Evolutionary conservation across 352 stramenopile species (phyloP).

Genomic region (Phytophthora hibernalis): DNA sequence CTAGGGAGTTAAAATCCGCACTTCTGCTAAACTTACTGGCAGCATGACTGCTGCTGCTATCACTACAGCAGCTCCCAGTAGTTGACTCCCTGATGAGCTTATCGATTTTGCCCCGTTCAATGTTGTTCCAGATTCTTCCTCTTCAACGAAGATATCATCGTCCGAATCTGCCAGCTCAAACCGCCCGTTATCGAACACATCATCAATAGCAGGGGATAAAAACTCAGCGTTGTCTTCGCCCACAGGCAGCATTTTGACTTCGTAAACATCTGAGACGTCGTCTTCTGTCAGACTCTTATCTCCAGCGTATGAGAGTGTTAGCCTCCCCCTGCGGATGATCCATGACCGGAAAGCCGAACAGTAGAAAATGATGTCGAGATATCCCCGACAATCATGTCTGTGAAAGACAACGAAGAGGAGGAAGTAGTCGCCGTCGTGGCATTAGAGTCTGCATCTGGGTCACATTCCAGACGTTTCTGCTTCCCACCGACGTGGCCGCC

Average conservation of each 20-base stretch:
- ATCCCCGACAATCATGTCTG: constrained; percentile 33
- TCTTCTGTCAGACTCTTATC: constrained; percentile 33
- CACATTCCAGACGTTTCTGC: constrained; percentile 43
- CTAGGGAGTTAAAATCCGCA: constrained; percentile 14
- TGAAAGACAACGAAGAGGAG: constrained; percentile 30
- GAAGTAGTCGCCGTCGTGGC: constrained; percentile 28
- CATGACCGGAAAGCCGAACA: constrained; percentile 23
- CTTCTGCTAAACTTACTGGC: constrained; percentile 24
- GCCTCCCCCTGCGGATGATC: constrained; percentile 6
- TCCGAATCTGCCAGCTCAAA: constrained; percentile 43
- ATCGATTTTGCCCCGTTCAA: constrained; percentile 43
- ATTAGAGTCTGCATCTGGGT: constrained; percentile 47
- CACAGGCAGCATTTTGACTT: constrained; percentile 38
- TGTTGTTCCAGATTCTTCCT: constrained; percentile 36
- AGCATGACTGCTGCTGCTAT: constrained; percentile 27
- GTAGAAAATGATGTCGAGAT: constrained; percentile 34
- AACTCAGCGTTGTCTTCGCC: constrained; percentile 28
- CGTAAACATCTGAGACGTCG: constrained; percentile 36
- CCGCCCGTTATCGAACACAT: constrained; percentile 29
- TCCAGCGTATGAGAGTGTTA: constrained; percentile 36
- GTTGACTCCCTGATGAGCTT: constrained; percentile 53
- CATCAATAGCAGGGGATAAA: constrained; percentile 22
- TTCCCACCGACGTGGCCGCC: constrained; percentile 35
- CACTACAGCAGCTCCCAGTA: constrained; percentile 45
- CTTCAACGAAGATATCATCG: constrained; percentile 38